Evolutionary conservation across 2,329 filamentous ascomycete species (phyloP), one percentile per base, ranked within the genome.

Genomic region (Fusarium kyushuense): DNA sequence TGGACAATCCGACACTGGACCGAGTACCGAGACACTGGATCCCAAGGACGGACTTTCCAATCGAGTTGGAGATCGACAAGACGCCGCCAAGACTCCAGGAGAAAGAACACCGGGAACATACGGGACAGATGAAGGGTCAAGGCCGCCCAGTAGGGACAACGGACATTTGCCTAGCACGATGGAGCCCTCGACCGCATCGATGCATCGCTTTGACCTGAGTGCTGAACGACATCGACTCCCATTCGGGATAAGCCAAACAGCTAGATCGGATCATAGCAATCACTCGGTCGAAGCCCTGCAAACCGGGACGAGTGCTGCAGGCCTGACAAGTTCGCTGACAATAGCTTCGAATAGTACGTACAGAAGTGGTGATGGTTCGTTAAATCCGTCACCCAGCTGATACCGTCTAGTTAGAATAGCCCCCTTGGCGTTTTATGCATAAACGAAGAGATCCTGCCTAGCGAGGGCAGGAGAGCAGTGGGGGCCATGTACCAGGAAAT

Each of bases 181-280:
- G 51, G 71, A 73, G 45, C 70, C 66, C 12, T 71, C 68, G 2
- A 63, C 61, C 6, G 67, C 60, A 11, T 61, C 67, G 16, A 67
- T 73, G 55, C 61, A 64, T 21, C 61, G 71, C 8, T 73, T 73
- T 21, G 70, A 72, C 36, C 19, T 73, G 30, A 67, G 58, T 12
- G 46, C 67, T 11, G 71, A 73, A 27, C 64, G 70, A 8, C 70
- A 73, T 53, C 68, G 69, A 21, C 57, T 72, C n/a, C 68, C 60
- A 17, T 62, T 72, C 27, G 54, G 56, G 6, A 42, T 54, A 14
- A 59, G 54, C 13, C 57, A 58, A 35, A 45, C 58, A 6, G 46
- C 55, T 14, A 56, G 57, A 33, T 60, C 65, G 36, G 58, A 72
- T 38, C 53, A 60, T 21, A 48, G 62, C 23, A 63, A 52, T 19